These are phyloP conservation scores for Paspalum notatum DNA, from an alignment of 176 grass and related monocot genomes.

Conservation along the genomic window DNA sequence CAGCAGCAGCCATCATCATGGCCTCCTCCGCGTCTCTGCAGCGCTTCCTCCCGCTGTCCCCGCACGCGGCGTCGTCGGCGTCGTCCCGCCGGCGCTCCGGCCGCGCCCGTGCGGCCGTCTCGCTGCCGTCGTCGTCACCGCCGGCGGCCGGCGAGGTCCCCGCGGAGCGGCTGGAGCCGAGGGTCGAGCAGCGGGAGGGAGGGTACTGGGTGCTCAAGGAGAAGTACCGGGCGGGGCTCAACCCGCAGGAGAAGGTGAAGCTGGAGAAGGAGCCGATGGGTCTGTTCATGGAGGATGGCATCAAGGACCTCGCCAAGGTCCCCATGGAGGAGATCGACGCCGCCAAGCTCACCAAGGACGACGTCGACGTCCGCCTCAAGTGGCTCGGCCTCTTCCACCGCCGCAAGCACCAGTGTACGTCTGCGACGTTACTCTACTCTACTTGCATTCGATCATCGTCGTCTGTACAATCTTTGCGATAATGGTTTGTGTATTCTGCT, in stretches of 20 bases:
- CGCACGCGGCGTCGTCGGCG: not conserved
- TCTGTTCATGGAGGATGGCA: slow-evolving; percentile 73
- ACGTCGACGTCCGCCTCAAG: slow-evolving; percentile 90
- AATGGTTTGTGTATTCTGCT: not conserved
- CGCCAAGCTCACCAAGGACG: slow-evolving; percentile 75
- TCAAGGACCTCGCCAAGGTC: slow-evolving; percentile 67
- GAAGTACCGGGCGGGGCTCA: slow-evolving; percentile 73
- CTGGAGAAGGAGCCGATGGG: slow-evolving; percentile 85
- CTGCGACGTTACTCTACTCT: not conserved
- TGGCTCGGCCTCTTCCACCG: slow-evolving; percentile 98
- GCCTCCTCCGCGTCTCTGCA: slow-evolving; percentile 74
- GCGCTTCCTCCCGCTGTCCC: slow-evolving; percentile 52
- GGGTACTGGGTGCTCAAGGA: slow-evolving; percentile 90
- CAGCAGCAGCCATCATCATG: slow-evolving; percentile 37
- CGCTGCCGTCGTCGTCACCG: slow-evolving; percentile 15
- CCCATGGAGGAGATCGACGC: slow-evolving; percentile 77
- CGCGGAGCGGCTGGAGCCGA: slow-evolving; percentile 57
- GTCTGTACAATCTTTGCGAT: not conserved
- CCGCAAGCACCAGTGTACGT: slow-evolving; percentile 93
- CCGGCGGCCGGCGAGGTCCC: slow-evolving; percentile 5
- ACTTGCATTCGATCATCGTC: no score
- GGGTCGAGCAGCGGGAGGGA: slow-evolving; percentile 67
- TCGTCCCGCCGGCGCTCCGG: slow-evolving; percentile 14
- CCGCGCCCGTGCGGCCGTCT: slow-evolving; percentile 28
- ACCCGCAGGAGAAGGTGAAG: slow-evolving; percentile 98